Base-by-base conservation (phyloP, 257 asterid species). In the Solanum chiquidenum region DNA sequence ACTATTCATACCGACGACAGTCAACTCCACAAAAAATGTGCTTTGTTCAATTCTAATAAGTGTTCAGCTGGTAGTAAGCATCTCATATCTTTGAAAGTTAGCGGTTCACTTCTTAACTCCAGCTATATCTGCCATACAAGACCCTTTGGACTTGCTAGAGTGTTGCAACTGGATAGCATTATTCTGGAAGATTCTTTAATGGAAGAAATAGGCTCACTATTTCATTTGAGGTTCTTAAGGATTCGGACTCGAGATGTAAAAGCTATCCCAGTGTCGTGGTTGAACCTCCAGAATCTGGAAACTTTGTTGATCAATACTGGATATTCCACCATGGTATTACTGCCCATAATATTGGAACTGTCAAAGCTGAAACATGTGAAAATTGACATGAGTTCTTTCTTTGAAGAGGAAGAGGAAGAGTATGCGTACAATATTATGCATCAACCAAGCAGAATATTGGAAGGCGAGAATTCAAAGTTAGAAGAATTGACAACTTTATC, bases 141-240 rank as follows among this genome's bases (percentile, higher is more conserved):
- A 86, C 23, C 76, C 9, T 42, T 84, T 35, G 69, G 84, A 79
- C 89, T 76, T 38, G 73, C 88, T 9, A 49, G 88, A 82, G 89
- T 88, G 72, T 38, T 88, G 82, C 89, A 91, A 74, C 46, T 89
- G 84, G 68, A 71, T 23, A 0, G 37, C 23, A 27, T 23, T 34
- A 0, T 3, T 35, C 5, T 69, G 7, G 11, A n/a, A 29, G 74
- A 6, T 10, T 90, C 73, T 34, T 44, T 33, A 77, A 69, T 13
- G 1, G 60, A 33, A 6, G 89, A 83, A 40, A 34, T 86, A 11
- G 62, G 62, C 9, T 9, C 11, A 9, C 42, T 83, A 23, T 46
- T n/a, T 49, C 55, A 34, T 52, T 71, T 88, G 13, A 42, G 49
- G 49, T 10, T 44, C 52, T 44, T 44, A 44, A 44, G 2, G 5